phyloP scores from a whole-genome alignment of 169 alveolate species.

The Plasmodium blacklocki region DNA sequence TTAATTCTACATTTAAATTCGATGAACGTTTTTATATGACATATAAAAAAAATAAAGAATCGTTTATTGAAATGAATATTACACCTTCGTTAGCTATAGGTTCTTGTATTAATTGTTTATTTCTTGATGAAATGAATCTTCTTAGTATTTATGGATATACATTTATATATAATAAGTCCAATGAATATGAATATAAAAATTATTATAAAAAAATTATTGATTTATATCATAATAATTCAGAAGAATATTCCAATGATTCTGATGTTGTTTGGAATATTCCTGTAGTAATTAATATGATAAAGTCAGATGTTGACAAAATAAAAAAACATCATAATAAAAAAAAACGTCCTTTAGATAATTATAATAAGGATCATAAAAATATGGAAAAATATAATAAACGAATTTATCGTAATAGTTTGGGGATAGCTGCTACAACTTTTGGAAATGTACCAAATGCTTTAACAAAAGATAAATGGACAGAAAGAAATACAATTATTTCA shows the following conservation, averaged over 20 bases:
- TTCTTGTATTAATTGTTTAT: conserved; percentile 64
- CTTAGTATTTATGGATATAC: conserved; percentile 73
- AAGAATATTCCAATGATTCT: background rate
- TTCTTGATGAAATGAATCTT: conserved; percentile 71
- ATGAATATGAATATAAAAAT: conserved; percentile 21
- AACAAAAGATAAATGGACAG: background rate
- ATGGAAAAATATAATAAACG: too few relatives aligned
- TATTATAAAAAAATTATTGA: conserved; percentile 47
- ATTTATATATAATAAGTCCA: conserved; percentile 59
- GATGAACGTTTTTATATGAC: conserved; percentile 24
- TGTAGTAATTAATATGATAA: background rate
- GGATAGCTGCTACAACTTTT: too few relatives aligned
- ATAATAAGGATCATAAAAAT: background rate
- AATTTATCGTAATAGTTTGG: too few relatives aligned
- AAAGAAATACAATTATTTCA: background rate
- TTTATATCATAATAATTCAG: background rate
- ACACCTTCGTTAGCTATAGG: conserved; percentile 64
- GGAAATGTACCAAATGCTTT: too few relatives aligned
- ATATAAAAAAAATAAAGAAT: conserved; percentile 46
- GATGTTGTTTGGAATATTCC: background rate
- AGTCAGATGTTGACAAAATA: background rate
- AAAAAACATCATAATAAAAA: background rate
- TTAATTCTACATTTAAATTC: conserved; percentile 73
- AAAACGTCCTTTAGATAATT: too few relatives aligned
- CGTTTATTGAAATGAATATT: conserved; percentile 45